Percentiles rank a stretch among this genome's conserved stretches.
Conservation (phyloP, 2,329 filamentous ascomycete species). For the Colletotrichum tropicale region DNA sequence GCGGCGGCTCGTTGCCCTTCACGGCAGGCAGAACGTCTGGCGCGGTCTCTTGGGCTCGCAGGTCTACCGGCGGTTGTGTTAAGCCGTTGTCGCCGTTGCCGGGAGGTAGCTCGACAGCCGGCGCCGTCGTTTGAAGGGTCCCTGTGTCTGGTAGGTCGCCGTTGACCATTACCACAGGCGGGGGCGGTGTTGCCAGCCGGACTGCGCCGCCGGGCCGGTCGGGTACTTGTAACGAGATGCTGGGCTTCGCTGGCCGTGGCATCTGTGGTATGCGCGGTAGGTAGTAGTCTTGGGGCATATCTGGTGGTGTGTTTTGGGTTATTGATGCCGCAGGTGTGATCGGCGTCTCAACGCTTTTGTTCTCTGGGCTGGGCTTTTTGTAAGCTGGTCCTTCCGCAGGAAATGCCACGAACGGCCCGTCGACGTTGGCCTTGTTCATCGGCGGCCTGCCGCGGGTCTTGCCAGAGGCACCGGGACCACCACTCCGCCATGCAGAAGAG, state of each 20-base stretch:
- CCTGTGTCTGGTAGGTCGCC: constrained; percentile 32
- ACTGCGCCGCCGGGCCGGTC: constrained; percentile 65
- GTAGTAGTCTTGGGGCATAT: neutral
- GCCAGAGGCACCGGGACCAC: constrained; percentile 60
- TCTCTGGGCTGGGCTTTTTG: constrained; percentile 44
- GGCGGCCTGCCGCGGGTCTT: constrained; percentile 83
- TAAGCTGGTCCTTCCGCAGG: constrained; percentile 60
- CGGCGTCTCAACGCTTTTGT: constrained; percentile 30
- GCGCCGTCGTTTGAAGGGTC: neutral
- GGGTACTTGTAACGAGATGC: constrained; percentile 45
- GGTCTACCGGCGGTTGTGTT: neutral
- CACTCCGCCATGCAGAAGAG: constrained; percentile 86
- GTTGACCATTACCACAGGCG: constrained; percentile 57
- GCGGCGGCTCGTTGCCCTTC: neutral
- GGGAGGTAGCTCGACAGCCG: neutral
- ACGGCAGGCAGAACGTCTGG: neutral
- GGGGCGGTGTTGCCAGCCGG: constrained; percentile 63
- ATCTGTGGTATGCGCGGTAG: neutral
- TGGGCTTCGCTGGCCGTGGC: constrained; percentile 36
- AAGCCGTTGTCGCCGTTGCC: neutral
- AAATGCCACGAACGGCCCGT: constrained; percentile 73
- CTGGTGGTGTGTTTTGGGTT: constrained; percentile 1
- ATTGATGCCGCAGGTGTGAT: neutral
- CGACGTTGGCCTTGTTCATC: constrained; percentile 63
- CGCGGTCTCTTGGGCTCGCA: neutral